These are phyloP conservation scores for Fusarium sp. DNA, from an alignment of 2,329 filamentous ascomycete species.

Conservation along the genomic window DNA sequence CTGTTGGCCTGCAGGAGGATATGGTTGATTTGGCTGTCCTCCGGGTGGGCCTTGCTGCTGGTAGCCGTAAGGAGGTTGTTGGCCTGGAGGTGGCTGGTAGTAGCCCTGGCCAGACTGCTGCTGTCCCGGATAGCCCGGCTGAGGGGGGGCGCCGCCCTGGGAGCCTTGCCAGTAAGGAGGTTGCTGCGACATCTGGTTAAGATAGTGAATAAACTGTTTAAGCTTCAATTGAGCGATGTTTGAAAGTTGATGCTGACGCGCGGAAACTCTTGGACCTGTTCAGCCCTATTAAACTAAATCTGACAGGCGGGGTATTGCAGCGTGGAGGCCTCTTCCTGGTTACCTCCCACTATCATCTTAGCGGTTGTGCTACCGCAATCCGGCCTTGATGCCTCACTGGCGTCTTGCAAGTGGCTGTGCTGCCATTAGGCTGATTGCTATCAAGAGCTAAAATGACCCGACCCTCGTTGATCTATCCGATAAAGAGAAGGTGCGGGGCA, in stretches of 20 bases:
- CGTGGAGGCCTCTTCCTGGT: slow-evolving; percentile 8
- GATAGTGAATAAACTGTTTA: neutral
- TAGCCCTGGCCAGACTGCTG: slow-evolving; percentile 14
- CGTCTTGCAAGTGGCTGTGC: neutral
- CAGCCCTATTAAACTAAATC: slow-evolving; percentile 1
- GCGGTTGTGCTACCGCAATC: neutral
- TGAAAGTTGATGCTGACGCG: neutral
- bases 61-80: slow-evolving; percentile 22
- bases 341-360: neutral
- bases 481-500: neutral
- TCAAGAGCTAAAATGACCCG: neutral
- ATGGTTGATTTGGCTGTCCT: slow-evolving; percentile 11
- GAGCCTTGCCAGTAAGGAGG: slow-evolving; percentile 33
- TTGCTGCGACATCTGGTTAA: slow-evolving; percentile 16
- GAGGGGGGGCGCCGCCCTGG: slow-evolving; percentile 4
- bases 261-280: neutral
- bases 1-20: slow-evolving; percentile 16
- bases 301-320: neutral
- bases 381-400: neutral
- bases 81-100: slow-evolving; percentile 22
- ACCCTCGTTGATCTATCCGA: neutral
- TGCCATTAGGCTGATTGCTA: neutral
- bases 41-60: slow-evolving; percentile 7
- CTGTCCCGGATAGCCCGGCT: slow-evolving; percentile 18
- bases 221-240: neutral